Evolutionary conservation across 2,329 filamentous ascomycete genomes (phyloP).

Genomic region (Bipolaris sorokiniana): DNA sequence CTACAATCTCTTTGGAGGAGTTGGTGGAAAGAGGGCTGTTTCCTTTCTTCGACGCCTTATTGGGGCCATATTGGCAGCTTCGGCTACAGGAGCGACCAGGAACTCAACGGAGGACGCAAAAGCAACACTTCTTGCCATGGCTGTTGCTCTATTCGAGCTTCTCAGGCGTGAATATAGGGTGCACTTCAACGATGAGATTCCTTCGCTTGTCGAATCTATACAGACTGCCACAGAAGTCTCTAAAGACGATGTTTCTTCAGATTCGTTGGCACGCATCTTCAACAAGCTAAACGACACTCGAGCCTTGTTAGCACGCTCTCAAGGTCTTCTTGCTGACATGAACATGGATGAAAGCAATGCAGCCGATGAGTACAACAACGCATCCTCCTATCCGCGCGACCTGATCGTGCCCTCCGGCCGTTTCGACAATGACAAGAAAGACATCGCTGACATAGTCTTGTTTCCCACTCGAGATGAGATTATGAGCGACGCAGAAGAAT

Average conservation of each 20-base stretch:
- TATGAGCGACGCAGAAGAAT: slow-evolving; percentile 49
- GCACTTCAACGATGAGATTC: slow-evolving; percentile 30
- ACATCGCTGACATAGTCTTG: slow-evolving; percentile 40
- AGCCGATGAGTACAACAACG: background rate
- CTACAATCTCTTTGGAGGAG: slow-evolving; percentile 47
- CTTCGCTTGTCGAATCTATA: slow-evolving; percentile 13
- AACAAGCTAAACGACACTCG: slow-evolving; percentile 18
- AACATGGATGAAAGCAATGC: background rate
- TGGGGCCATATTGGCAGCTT: slow-evolving; percentile 13
- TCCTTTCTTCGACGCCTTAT: slow-evolving; percentile 40
- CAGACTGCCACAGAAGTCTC: slow-evolving; percentile 12
- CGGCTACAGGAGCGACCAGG: background rate
- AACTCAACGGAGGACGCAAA: background rate
- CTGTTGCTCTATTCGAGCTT: slow-evolving; percentile 25
- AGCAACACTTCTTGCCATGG: slow-evolving; percentile 17
- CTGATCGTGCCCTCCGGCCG: slow-evolving; percentile 29
- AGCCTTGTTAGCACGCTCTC: slow-evolving; percentile 24
- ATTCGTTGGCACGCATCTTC: background rate
- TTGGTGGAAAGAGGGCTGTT: slow-evolving; percentile 38
- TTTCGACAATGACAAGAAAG: slow-evolving; percentile 44
- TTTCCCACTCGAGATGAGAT: slow-evolving; percentile 45
- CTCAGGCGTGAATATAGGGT: slow-evolving; percentile 26
- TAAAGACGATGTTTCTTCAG: background rate
- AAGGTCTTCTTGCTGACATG: slow-evolving; percentile 20
- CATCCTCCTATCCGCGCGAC: slow-evolving; percentile 34